Percentiles rank a stretch among this genome's conserved stretches.
These are phyloP conservation scores for Yamadazyma diddensiae DNA, from an alignment of 1,139 yeast species.

Conservation along the genomic window DNA sequence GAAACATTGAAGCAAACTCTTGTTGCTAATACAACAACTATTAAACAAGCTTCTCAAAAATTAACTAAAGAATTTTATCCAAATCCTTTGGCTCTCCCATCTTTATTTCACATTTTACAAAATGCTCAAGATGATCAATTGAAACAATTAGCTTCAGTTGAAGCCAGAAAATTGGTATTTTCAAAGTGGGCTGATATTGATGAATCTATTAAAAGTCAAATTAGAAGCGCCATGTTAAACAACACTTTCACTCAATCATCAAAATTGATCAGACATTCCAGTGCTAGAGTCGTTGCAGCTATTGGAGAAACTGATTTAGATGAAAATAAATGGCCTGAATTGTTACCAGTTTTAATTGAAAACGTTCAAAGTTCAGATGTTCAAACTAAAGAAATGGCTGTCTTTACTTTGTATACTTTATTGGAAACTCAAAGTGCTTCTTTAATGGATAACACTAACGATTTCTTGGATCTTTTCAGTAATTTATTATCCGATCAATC, in stretches of 20 bases:
- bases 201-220: conserved; percentile 50
- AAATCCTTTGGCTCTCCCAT: conserved; percentile 71
- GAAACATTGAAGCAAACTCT: conserved; percentile 73
- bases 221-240: conserved; percentile 66
- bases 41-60: conserved; percentile 78
- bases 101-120: conserved; percentile 79
- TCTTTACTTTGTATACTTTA: conserved; percentile 72
- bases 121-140: conserved; percentile 58
- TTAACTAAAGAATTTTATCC: conserved; percentile 75
- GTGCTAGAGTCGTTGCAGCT: conserved; percentile 85
- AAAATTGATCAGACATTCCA: conserved; percentile 79
- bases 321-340: conserved; percentile 68
- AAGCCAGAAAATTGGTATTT: conserved; percentile 79
- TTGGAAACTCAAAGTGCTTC: conserved; percentile 73
- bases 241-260: conserved; percentile 57
- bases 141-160: conserved; percentile 90
- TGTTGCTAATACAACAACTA: conserved; percentile 71
- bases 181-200: conserved; percentile 68
- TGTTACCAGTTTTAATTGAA: conserved; percentile 67
- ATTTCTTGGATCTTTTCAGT: conserved; percentile 67
- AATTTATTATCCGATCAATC: conserved; percentile 65
- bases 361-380: conserved; percentile 64
- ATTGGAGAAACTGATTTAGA: conserved; percentile 76
- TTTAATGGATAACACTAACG: conserved; percentile 59
- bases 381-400: conserved; percentile 77